Evolutionary conservation across 2,329 filamentous ascomycete genomes (phyloP).

Genomic region (Penicillium sp.): DNA sequence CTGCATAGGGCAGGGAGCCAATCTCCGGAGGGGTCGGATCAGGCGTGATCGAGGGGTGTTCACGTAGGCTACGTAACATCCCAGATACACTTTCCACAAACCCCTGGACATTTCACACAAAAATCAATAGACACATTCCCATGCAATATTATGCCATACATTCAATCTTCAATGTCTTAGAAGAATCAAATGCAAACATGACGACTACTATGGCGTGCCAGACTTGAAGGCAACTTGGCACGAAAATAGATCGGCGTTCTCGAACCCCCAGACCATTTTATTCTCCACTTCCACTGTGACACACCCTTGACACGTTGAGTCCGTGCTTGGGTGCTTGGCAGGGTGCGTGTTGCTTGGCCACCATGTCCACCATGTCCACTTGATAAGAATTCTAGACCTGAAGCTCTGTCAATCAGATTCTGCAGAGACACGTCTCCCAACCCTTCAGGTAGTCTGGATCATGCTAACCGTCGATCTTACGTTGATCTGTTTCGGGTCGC

Average conservation of each 20-base stretch:
- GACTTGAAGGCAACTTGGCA: background rate
- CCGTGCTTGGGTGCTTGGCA: conserved; percentile 1
- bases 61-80: too few relatives aligned
- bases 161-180: background rate
- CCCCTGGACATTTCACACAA: background rate
- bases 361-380: background rate
- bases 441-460: background rate
- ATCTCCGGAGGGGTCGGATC: conserved; percentile 18
- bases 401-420: background rate
- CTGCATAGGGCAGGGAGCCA: conserved; percentile 9
- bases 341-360: background rate
- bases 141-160: background rate
- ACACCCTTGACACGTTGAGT: conserved; percentile 21
- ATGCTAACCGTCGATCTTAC: conserved; percentile 18
- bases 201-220: background rate
- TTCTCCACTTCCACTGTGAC: conserved; percentile 12
- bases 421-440: background rate
- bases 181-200: background rate
- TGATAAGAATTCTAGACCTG: background rate
- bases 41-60: conserved; percentile 8
- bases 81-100: background rate
- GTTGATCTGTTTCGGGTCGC: conserved; percentile 12
- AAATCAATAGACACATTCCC: background rate
- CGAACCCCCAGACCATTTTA: conserved; percentile 2
- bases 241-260: conserved; percentile 2